Evolutionary conservation across 129 eudicot species (phyloP).

Genomic region (Apium graveolens): DNA sequence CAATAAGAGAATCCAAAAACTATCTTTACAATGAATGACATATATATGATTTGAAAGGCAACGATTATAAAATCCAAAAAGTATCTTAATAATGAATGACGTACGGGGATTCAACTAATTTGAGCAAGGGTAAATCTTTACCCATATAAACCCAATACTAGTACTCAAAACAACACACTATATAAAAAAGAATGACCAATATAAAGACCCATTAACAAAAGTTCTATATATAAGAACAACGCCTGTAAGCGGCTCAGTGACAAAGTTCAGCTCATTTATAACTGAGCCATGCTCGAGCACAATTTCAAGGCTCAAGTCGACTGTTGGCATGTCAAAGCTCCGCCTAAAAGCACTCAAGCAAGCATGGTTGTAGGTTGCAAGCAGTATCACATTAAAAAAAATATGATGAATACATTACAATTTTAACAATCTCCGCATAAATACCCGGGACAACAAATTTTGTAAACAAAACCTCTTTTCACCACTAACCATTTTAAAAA

Average conservation of each 20-base stretch:
- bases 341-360: not conserved
- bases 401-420: too few species aligned
- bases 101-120: not conserved
- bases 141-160: not conserved
- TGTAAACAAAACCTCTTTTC: not conserved
- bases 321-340: not conserved
- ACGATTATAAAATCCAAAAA: not conserved
- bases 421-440: too few species aligned
- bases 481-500: not conserved
- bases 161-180: not conserved
- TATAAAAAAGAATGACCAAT: not conserved
- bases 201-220: not conserved
- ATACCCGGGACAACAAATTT: too few species aligned
- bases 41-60: not conserved
- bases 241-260: not conserved
- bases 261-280: not conserved
- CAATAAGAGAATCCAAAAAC: not conserved
- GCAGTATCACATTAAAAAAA: not conserved
- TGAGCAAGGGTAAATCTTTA: not conserved
- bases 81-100: not conserved
- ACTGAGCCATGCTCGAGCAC: not conserved
- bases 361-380: too few species aligned
- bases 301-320: not conserved
- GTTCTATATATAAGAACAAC: too few species aligned
- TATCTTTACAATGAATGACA: not conserved